Evolutionary conservation across 306 rosid genomes (phyloP), one percentile per base, ranked within the genome.

Genomic region (Ziziphus jujuba): DNA sequence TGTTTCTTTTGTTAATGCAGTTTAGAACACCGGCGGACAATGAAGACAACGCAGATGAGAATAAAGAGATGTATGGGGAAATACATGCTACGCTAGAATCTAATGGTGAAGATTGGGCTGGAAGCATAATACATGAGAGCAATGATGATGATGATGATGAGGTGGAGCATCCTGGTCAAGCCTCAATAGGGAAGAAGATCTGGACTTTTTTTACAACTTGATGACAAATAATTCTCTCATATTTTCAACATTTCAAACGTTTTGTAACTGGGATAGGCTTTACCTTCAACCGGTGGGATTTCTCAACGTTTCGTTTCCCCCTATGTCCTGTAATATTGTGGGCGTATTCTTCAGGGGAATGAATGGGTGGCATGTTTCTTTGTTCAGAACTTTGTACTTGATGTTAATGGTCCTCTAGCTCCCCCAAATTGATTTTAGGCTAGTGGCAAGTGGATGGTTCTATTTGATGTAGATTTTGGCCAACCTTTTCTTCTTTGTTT

Each of bases 181-280:
- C 25, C n/a, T 89, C 98, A 50, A 80, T 85, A 1, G 82, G 89
- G 40, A 85, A 82, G 84, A 89, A 83, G 82, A 73, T 92, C 28
- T 80, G 91, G 62, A 87, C 76, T 28, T 92, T 92, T 78, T 80
- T 89, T 20, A 85, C 95, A 45, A 77, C 98, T n/a, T 91, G 82
- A 84, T 61, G 73, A 59, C 68, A 56, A 35, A 69, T 70, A 62
- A 48, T 17, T 14, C 66, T 7, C 31, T n/a, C n/a, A n/a, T n/a
- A n/a, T n/a, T n/a, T n/a, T n/a, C n/a, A n/a, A 19, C 23, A 6
- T 1, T 23, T 38, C 10, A 25, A n/a, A 44, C 25, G 20, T 15
- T 7, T 25, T 50, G 68, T 40, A 47, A 44, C 22, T 51, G 16
- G 59, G 3, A 10, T 40, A 19, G 12, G 47, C 16, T 47, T 40